Conservation (phyloP, 306 rosid species). For the Quercus rubra region DNA sequence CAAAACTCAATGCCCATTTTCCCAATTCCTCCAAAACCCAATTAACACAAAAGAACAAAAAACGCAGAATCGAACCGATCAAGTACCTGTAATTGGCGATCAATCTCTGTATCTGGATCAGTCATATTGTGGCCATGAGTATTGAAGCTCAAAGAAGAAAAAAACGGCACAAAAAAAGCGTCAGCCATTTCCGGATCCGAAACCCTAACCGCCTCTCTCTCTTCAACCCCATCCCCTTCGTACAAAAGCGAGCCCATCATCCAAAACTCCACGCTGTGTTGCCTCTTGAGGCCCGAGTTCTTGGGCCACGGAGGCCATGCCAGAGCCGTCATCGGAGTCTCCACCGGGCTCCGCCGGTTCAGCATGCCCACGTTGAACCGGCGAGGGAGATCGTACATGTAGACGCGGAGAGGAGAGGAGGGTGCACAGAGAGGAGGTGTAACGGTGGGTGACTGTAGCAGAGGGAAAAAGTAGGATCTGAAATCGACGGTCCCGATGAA, state of each 20-base stretch:
- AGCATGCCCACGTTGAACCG: conserved; percentile 86
- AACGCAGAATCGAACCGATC: neutral
- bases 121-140: conserved; percentile 83
- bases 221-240: conserved; percentile 30
- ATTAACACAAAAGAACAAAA: neutral
- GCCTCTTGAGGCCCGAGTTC: conserved; percentile 76
- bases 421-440: conserved; percentile 32
- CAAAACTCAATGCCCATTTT: neutral
- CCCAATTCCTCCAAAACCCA: neutral
- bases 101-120: conserved; percentile 72
- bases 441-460: conserved; percentile 22
- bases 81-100: conserved; percentile 84
- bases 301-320: conserved; percentile 80
- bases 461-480: conserved; percentile 70
- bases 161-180: conserved; percentile 86
- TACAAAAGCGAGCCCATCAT: conserved; percentile 89
- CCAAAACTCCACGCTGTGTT: conserved; percentile 97
- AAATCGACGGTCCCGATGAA: conserved; percentile 57
- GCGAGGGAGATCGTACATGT: conserved; percentile 94
- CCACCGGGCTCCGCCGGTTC: conserved; percentile 40
- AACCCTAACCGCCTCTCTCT: conserved; percentile 69
- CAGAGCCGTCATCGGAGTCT: conserved; percentile 50
- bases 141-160: conserved; percentile 91
- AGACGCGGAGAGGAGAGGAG: conserved; percentile 56
- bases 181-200: conserved; percentile 82